phyloP scores from a whole-genome alignment of 495 filamentous ascomycete species.

The Aspergillus egyptiacus region DNA sequence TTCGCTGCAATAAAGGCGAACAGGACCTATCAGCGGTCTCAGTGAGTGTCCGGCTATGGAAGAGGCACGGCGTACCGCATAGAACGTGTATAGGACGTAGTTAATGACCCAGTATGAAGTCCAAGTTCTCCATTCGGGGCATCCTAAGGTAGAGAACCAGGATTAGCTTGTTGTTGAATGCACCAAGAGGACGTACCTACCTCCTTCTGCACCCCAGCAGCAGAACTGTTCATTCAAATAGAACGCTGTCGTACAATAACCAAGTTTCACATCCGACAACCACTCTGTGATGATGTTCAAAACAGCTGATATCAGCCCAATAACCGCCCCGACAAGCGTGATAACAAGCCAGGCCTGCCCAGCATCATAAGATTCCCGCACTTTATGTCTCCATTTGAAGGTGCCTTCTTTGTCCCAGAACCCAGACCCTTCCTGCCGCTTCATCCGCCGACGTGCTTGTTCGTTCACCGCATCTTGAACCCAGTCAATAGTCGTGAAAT shows the following conservation, averaged over 20 bases:
- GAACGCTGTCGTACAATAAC: slow-evolving; percentile 89
- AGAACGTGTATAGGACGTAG: slow-evolving; percentile 83
- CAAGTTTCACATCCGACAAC: slow-evolving; percentile 92
- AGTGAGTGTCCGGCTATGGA: background rate
- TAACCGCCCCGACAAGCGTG: slow-evolving; percentile 84
- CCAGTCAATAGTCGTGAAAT: slow-evolving; percentile 99
- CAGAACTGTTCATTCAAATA: slow-evolving; percentile 98
- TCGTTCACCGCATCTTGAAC: slow-evolving; percentile 95
- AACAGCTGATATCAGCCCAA: slow-evolving; percentile 88
- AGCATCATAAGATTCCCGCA: slow-evolving; percentile 87
- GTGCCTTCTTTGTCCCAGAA: slow-evolving; percentile 69
- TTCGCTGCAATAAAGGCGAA: slow-evolving; percentile 79
- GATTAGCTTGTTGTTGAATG: background rate
- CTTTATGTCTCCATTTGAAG: slow-evolving; percentile 73
- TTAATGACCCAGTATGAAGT: slow-evolving; percentile 71
- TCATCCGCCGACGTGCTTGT: slow-evolving; percentile 70
- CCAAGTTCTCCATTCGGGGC: slow-evolving; percentile 87
- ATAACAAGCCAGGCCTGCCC: slow-evolving; percentile 98
- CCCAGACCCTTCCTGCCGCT: slow-evolving; percentile 64
- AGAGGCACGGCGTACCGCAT: slow-evolving; percentile 56
- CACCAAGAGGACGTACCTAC: slow-evolving; percentile 34
- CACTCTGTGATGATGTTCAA: slow-evolving; percentile 96
- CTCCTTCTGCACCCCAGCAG: slow-evolving; percentile 93
- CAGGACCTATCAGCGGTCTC: slow-evolving; percentile 50
- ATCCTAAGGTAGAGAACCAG: slow-evolving; percentile 46